Evolutionary conservation across 2,329 filamentous ascomycete genomes (phyloP).

Genomic region (Cordyceps cicadae): DNA sequence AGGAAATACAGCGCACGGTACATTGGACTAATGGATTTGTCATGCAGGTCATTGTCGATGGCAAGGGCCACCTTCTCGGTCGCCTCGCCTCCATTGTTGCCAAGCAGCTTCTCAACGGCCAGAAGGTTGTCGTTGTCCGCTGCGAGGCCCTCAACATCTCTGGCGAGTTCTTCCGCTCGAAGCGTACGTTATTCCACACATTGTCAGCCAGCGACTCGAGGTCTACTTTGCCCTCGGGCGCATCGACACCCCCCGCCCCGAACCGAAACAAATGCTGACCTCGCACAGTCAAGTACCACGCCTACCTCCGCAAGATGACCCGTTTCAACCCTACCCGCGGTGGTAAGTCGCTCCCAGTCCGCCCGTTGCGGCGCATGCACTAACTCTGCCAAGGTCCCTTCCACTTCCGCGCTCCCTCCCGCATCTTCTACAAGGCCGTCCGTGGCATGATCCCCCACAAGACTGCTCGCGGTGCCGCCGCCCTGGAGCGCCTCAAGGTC

Average conservation of each 20-base stretch:
- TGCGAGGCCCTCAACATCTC: constrained; percentile 99
- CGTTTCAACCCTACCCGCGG: constrained; percentile 99
- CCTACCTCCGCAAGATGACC: constrained; percentile 99
- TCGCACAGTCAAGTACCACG: constrained; percentile 94
- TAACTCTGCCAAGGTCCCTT: constrained; percentile 68
- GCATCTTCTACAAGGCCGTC: constrained; percentile 99
- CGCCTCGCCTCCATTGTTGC: constrained; percentile 96
- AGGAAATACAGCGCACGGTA: not conserved
- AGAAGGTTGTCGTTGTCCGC: constrained; percentile 99
- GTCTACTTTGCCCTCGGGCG: constrained; percentile 13
- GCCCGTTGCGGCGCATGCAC: constrained; percentile 27
- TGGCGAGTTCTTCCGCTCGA: constrained; percentile 99
- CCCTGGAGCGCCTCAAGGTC: constrained; percentile 97
- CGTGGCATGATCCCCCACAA: constrained; percentile 99
- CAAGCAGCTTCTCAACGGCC: constrained; percentile 97
- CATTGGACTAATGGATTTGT: constrained; percentile 17
- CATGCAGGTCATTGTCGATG: constrained; percentile 89
- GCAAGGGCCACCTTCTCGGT: constrained; percentile 99
- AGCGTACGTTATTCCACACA: constrained; percentile 67
- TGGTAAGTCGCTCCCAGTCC: constrained; percentile 52
- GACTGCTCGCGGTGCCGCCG: constrained; percentile 93
- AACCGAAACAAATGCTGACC: constrained; percentile 35
- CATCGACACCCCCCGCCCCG: constrained; percentile 9
- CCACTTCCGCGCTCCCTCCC: constrained; percentile 98
- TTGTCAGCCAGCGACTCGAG: not conserved